These are phyloP conservation scores for Exophiala calicioides DNA, from an alignment of 2,329 filamentous ascomycete genomes.

Conservation along the genomic window DNA sequence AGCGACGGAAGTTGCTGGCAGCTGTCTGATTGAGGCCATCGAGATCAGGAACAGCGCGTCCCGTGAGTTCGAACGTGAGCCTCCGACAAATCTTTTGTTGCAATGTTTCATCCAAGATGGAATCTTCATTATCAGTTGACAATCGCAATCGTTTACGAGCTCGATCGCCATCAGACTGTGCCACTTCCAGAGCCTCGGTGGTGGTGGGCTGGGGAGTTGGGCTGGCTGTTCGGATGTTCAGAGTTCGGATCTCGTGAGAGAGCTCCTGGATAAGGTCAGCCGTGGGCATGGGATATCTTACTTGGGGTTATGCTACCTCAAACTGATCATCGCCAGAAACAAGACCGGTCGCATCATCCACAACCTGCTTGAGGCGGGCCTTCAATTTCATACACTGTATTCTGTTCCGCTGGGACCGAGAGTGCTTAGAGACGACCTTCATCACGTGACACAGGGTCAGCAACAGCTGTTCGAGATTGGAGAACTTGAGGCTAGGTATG, in stretches of 20 bases:
- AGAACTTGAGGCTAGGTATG: conserved; percentile 17
- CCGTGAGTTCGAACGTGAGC: conserved; percentile 39
- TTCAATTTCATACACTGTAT: conserved; percentile 20
- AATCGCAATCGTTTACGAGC: conserved; percentile 41
- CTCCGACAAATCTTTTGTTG: conserved; percentile 37
- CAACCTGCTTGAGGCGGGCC: conserved; percentile 9
- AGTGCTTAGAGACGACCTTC: conserved; percentile 16
- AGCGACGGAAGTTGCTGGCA: conserved; percentile 45
- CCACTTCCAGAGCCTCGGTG: conserved; percentile 7
- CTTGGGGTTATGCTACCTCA: conserved; percentile 9
- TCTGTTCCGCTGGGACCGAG: conserved; percentile 7
- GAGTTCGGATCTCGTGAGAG: conserved; percentile 13
- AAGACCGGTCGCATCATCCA: conserved; percentile 11
- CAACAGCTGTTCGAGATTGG: conserved; percentile 10
- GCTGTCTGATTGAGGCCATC: conserved; percentile 46
- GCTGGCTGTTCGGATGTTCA: conserved; percentile 6
- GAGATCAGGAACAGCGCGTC: conserved; percentile 38
- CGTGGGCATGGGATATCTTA: neutral
- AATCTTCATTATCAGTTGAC: conserved; percentile 37
- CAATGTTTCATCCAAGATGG: conserved; percentile 1
- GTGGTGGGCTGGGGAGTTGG: conserved; percentile 7
- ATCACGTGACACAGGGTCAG: conserved; percentile 13
- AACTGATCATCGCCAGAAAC: neutral
- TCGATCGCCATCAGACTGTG: conserved; percentile 30
- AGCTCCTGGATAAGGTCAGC: conserved; percentile 11